phyloP scores from a whole-genome alignment of 805 yeast genomes.

The Pichia eremophila region DNA sequence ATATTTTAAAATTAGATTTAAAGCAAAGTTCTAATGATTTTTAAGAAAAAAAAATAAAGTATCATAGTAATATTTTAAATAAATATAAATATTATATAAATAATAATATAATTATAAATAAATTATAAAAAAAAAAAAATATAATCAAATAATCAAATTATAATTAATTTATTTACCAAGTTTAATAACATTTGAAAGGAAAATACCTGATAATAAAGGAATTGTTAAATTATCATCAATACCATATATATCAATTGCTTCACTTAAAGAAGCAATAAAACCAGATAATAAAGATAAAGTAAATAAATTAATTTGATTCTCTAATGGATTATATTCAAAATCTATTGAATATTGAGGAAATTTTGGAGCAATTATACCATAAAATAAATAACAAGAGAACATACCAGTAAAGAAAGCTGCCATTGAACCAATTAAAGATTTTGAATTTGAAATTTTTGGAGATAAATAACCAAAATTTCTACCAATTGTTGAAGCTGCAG shows the following conservation, averaged over 20 bases:
- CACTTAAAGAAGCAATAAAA: conserved; percentile 75
- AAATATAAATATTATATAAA: too few species aligned
- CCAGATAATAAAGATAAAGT: conserved; percentile 59
- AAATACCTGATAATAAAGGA: conserved; percentile 73
- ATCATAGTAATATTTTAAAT: too few species aligned
- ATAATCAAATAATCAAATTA: too few species aligned
- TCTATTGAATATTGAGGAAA: conserved; percentile 41
- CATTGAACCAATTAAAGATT: conserved; percentile 81
- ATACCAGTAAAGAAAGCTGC: conserved; percentile 80
- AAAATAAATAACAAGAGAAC: conserved; percentile 53
- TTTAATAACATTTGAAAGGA: conserved; percentile 30
- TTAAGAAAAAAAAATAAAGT: too few species aligned
- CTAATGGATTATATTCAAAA: conserved; percentile 55
- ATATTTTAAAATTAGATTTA: conserved; percentile 39
- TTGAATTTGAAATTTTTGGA: conserved; percentile 62
- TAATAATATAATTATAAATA: too few species aligned
- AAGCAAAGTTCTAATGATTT: conserved; percentile 25
- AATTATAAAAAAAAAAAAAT: too few species aligned
- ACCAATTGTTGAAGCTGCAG: conserved; percentile 93
- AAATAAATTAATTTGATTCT: conserved; percentile 47
- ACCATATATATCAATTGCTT: conserved; percentile 65
- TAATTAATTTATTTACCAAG: conserved; percentile 5
- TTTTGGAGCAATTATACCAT: conserved; percentile 63
- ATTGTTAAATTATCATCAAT: conserved; percentile 93
- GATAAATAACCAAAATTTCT: conserved; percentile 77